Base-by-base conservation (phyloP, 345 rosid species). In the Pugionium cornutum region DNA sequence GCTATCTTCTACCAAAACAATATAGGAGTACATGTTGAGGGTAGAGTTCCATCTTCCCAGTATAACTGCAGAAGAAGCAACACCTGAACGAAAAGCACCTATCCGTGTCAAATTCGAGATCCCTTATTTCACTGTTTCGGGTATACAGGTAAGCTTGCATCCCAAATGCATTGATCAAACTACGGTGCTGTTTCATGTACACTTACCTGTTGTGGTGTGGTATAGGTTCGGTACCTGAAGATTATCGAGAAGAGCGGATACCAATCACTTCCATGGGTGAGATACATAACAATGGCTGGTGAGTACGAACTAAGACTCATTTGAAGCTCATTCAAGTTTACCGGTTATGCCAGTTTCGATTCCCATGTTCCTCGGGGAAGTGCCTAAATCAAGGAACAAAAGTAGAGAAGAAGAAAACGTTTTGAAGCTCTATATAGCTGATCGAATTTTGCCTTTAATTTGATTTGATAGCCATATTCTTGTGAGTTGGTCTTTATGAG, bases 231-330 rank as follows among this genome's bases (percentile, higher is more conserved):
- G 39, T 92, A 92, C 81, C 81, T 92, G 80, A 92, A 89, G 88
- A 86, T 92, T 26, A 92, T 92, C 33, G 98, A 92, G 78, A 92
- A 92, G 80, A 89, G 89, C 4, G 96, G 96, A 39, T 92, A 92
- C 72, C 98, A 89, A 55, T 91, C 97, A 43, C 98, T 89, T 72
- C 98, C 98, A 48, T 92, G 98, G 98, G 97, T 89, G 61, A 83
- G 97, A 68, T 92, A 87, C 81, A 92, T 92, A 68, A 89, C 98
- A 42, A 92, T 85, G 97, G 98, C 94, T 46, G 98, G 97, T 49
- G 98, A 92, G 70, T 92, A 92, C 37, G 96, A 92, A 69, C 83
- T 89, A 56, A 77, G 98, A 75, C 92, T 92, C 62, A 69, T 83
- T 66, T 85, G 62, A 73, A 58, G 66, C 52, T 45, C 71, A 37